Evolutionary conservation across 2,329 filamentous ascomycete species (phyloP).

Genomic region (Aspergillus glaucus): DNA sequence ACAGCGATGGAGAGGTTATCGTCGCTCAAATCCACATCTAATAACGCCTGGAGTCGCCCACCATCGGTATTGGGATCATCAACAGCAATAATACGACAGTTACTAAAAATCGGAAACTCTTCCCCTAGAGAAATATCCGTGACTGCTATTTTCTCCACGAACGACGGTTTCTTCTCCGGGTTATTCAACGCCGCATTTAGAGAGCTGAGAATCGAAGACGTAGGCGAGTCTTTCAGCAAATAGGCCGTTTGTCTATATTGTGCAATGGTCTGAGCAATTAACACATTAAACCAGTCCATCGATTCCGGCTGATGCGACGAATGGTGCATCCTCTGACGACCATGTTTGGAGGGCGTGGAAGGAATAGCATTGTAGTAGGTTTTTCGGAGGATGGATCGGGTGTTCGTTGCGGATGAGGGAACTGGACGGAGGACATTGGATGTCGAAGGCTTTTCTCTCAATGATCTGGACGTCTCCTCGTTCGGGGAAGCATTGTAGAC

Average conservation of each 20-base stretch:
- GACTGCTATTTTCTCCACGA: constrained; percentile 86
- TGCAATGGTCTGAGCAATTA: constrained; percentile 92
- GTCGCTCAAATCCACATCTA: constrained; percentile 92
- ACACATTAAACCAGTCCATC: constrained; percentile 97
- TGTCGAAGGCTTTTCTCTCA: constrained; percentile 45
- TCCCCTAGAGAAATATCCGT: constrained; percentile 92
- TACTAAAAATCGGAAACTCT: constrained; percentile 98
- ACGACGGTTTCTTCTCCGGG: constrained; percentile 78
- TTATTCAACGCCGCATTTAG: constrained; percentile 83
- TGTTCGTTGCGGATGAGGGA: constrained; percentile 77
- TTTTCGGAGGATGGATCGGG: constrained; percentile 73
- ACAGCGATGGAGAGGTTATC: constrained; percentile 89
- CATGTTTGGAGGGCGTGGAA: constrained; percentile 36
- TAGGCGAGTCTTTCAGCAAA: constrained; percentile 61
- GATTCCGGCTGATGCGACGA: constrained; percentile 93
- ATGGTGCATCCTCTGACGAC: constrained; percentile 37
- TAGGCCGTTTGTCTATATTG: constrained; percentile 91
- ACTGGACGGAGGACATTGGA: constrained; percentile 68
- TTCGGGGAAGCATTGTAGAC: constrained; percentile 40
- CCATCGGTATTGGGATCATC: constrained; percentile 53
- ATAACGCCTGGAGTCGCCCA: constrained; percentile 78
- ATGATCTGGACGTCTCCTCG: constrained; percentile 38
- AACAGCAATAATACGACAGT: constrained; percentile 90
- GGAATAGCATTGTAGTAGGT: constrained; percentile 77
- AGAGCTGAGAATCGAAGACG: constrained; percentile 65